Base-by-base conservation (phyloP, 129 eudicot genomes). In the Logfia minima region DNA sequence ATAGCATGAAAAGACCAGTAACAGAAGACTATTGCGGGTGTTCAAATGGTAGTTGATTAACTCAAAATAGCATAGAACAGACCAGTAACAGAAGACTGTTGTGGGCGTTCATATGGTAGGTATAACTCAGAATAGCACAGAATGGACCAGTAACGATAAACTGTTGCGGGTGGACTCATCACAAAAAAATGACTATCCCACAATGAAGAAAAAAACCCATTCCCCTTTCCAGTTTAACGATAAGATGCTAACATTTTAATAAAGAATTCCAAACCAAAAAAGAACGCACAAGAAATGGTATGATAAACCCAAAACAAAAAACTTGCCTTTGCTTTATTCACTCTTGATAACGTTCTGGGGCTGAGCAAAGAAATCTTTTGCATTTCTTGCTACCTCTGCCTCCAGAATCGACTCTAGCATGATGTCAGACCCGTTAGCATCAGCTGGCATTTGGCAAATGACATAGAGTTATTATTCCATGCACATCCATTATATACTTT, bases 381-480 rank as follows among this genome's bases (percentile, higher is more conserved):
- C 96, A 84, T 88, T 92, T 41, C 81, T 85, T 53, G 96, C 98
- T 82, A 92, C 93, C 58, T 88, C 96, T 55, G 90, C 90, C 83
- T 90, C 96, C 74, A 90, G 58, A 58, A 92, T 84, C 14, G 98
- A 93, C 83, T 90, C 98, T 80, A 92, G 80, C 74, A 90, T 80
- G 63, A 92, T 85, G 73, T 92, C 98, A 26, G 98, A 92, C 43
- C 98, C 96, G 16, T 77, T 84, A 19, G 76, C 77, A 70, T 79
- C 91, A 86, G 72, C 98, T 90, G 92, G 91, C 24, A 52, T 76
- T 53, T 45, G 70, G 72, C 65, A 55, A 45, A 22, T 58, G 59
- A 41, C 48, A 39, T 31, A 43, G 8, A 41, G n/a, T 37, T 75
- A 71, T 64, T 37, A 66, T 70, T 74, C 24, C 72, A 41, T 14